Conservation (phyloP, 352 stramenopile genomes). For the Albugo laibachii region DNA sequence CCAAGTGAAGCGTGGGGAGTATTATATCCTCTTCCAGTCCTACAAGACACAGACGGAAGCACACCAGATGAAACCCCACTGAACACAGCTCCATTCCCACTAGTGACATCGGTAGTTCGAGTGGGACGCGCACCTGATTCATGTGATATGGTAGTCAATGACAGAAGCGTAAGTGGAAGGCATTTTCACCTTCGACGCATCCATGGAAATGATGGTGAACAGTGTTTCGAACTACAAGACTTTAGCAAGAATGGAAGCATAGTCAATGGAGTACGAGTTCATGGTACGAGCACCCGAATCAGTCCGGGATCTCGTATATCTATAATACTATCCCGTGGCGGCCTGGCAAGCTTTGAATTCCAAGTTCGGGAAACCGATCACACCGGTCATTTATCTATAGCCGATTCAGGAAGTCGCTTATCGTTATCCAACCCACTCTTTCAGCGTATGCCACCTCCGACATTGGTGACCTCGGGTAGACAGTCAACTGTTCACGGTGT, state of each 20-base stretch:
- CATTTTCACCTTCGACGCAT: slow-evolving; percentile 69
- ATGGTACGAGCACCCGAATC: slow-evolving; percentile 54
- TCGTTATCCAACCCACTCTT: neutral
- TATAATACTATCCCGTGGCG: slow-evolving; percentile 63
- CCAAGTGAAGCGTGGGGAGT: slow-evolving; percentile 58
- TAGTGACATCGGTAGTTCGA: slow-evolving; percentile 46
- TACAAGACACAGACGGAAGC: slow-evolving; percentile 39
- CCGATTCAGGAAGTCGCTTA: no score
- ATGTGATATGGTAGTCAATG: slow-evolving; percentile 76
- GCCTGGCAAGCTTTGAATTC: slow-evolving; percentile 75
- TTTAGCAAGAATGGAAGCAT: slow-evolving; percentile 83
- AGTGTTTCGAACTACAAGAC: slow-evolving; percentile 68
- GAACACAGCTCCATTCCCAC: slow-evolving; percentile 34
- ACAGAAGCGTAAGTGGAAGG: slow-evolving; percentile 67
- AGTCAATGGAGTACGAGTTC: slow-evolving; percentile 70
- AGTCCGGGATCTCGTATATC: slow-evolving; percentile 58
- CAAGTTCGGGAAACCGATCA: slow-evolving; percentile 21
- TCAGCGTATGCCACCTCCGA: neutral
- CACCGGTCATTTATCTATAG: no score
- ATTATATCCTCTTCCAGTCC: slow-evolving; percentile 36
- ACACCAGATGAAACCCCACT: slow-evolving; percentile 8
- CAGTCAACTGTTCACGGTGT: neutral
- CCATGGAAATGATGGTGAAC: slow-evolving; percentile 26
- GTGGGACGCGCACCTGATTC: slow-evolving; percentile 63
- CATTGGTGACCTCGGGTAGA: neutral